Evolutionary conservation across 2,329 filamentous ascomycete genomes (phyloP), one percentile per base, ranked within the genome.

Genomic region (Aspergillus quadrilineatus): DNA sequence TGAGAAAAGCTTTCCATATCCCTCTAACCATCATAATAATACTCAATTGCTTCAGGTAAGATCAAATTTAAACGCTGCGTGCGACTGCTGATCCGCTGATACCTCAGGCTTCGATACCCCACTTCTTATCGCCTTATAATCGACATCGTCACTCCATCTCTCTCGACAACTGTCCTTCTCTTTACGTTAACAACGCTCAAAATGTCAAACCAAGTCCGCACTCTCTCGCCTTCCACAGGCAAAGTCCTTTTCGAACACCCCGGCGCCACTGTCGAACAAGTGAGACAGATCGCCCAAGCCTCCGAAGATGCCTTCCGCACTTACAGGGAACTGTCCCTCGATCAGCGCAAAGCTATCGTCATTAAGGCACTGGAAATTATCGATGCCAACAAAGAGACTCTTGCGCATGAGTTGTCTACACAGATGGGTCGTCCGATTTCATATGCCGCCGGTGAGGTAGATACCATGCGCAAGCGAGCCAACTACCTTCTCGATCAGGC

Each of bases 381-480:
- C 32, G 75, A 78, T 8, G 82, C 85, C 17, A 85, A 85, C 67
- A 83, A 90, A 72, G 87, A 92, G 82, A 88, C 86, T 56, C 80
- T 96, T 39, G 91, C 88, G 4, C 82, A 85, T 65, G 91, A 96
- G 71, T 79, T 96, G 58, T 96, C 91, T 0, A 85, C 88, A 65
- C 92, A 96, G 77, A 96, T 96, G 91, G 92, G 92, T 37, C 83
- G 92, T 28, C 92, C 92, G 22, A 95, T 96, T 67, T 84, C 88
- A 48, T 96, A 92, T 73, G 89, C 88, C 1, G 86, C 82, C 45
- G 90, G 87, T 64, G 92, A 96, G 76, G 82, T 97, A 63, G 79
- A 85, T 22, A 96, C 92, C 12, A 91, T 91, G 29, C 84, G 92
- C 62, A 88, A 88, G 75, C 85, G 92, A 58, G 89, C 86, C 59